Evolutionary conservation across 1,284 basidiomycete species (phyloP).

Genomic region (Sutorius eximius): DNA sequence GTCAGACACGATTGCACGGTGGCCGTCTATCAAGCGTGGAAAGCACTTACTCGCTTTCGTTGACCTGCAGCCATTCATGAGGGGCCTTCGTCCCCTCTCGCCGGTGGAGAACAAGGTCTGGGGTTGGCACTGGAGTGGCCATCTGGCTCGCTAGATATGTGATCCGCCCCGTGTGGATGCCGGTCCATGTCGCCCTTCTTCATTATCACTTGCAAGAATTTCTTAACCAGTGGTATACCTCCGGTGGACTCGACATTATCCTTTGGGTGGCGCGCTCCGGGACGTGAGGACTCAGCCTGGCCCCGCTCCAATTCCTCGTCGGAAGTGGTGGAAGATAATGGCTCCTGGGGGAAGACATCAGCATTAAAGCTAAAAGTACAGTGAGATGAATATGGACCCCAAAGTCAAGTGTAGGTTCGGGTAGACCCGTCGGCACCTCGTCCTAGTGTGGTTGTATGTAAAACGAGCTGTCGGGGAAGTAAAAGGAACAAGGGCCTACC

Average conservation of each 20-base stretch:
- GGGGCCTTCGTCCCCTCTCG: background rate
- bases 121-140: background rate
- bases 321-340: background rate
- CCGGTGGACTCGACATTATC: background rate
- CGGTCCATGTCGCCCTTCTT: background rate
- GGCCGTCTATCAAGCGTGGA: background rate
- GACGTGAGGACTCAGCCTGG: background rate
- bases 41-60: background rate
- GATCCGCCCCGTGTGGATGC: background rate
- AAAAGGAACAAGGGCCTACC: background rate
- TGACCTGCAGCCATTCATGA: background rate
- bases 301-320: no score
- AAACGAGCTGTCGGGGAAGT: background rate
- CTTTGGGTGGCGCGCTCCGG: no score
- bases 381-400: background rate
- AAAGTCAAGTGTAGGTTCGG: background rate
- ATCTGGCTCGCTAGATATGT: no score
- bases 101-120: background rate
- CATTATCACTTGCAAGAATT: background rate
- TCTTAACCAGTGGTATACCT: background rate
- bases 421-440: background rate
- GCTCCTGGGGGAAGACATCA: background rate
- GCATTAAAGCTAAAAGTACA: background rate
- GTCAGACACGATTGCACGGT: background rate
- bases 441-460: background rate